Base-by-base conservation (phyloP, 306 rosid species). In the Erythrophleum fordii region DNA sequence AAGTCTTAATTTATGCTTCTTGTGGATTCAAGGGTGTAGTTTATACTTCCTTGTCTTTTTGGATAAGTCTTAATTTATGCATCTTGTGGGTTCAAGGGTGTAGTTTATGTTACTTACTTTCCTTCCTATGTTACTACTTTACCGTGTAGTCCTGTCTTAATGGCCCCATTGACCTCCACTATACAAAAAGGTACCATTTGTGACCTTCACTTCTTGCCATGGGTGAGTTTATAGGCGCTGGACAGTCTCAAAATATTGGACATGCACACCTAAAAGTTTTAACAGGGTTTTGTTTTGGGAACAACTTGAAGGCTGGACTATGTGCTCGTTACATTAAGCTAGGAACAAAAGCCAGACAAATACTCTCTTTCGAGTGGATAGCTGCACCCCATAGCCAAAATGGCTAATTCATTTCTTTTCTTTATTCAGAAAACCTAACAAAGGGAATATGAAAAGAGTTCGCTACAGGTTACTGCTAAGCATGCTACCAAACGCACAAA, bases 131-230 rank as follows among this genome's bases (percentile, higher is more conserved):
- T 71, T 10, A 28, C 14, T 12, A 8, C 68, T 34, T 28, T 20
- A 35, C 14, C 16, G 74, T 25, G 49, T 66, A 6, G 34, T 46
- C 60, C 22, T 18, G 25, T 29, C 48, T 72, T 49, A 29, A 51
- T 72, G 29, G 62, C 29, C 76, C 76, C 44, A 5, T 49, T 49
- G 42, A 28, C 61, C 60, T 71, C 76, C 41, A 48, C 45, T 28
- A 4, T 18, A 16, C 13, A 4, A 77, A 48, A 11, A 12, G 20
- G 25, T 31, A 29, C 35, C 41, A 52, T 13, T 22, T 52, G 52
- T 8, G 28, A n/a, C 28, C 37, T 22, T 53, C 44, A 35, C 5
- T 53, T 73, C 20, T 34, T 58, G 16, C 7, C 8, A 22, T 41
- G 73, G 31, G 51, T 13, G 26, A 52, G 8, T 42, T 53, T 42